Evolutionary conservation across 2,329 filamentous ascomycete species (phyloP), one percentile per base, ranked within the genome.

Genomic region (Dothideomycetes sp.): DNA sequence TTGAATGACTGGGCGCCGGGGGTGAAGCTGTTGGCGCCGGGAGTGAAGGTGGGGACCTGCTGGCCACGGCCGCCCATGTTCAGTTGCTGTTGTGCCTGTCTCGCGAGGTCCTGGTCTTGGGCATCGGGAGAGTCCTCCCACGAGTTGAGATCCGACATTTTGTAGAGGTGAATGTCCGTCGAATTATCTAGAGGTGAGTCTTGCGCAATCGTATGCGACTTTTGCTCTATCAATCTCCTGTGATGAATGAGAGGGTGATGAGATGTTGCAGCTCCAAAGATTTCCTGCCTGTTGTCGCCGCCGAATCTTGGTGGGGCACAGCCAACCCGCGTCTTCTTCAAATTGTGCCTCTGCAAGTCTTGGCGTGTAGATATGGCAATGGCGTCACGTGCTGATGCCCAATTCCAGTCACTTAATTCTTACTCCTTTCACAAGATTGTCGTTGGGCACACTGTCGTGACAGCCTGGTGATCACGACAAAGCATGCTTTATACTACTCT

Each of bases 131-230:
- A 49, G 56, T 94, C 86, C 67, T 96, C 88, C 84, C 91, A 96
- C 47, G 87, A 94, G 63, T 94, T 87, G 55, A 86, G 83, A 62
- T 88, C 79, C 53, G 88, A 82, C 87, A 94, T 94, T 5, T 19
- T 41, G 40, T 7, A 7, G 7, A 27, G 22, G 12, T 36, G 22
- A 12, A 32, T 35, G 33, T n/a, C 27, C 27, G 10, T n/a, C 10
- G 10, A 30, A 30, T n/a, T 30, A 10, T 30, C n/a, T n/a, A 10
- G n/a, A n/a, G 40, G 22, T 19, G 39, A 31, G 14, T 34, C 2
- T 31, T 11, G 34, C 22, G 19, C 34, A 32, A 31, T 36, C 24
- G 33, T 15, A 32, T 36, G 29, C 33, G 34, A 17, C 31, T 33
- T 8, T 33, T 17, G 7, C 14, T 33, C 5, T 8, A 17, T 5